These are phyloP conservation scores for Sugiyamaella mastotermitis DNA, from an alignment of 805 yeast species.

Conservation along the genomic window DNA sequence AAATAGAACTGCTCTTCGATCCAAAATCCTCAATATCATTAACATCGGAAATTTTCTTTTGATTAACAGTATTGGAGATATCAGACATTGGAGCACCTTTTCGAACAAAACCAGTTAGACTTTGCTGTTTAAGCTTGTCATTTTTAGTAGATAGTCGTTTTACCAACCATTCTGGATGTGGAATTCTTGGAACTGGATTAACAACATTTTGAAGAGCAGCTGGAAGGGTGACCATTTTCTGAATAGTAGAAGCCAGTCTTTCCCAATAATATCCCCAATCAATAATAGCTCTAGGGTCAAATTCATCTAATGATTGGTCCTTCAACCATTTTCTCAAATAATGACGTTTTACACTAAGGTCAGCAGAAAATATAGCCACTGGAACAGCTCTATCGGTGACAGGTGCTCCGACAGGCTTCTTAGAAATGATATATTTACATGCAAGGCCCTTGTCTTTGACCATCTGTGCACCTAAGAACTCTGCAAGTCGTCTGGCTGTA, in stretches of 20 bases:
- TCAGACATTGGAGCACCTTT: slow-evolving; percentile 34
- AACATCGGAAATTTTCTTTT: slow-evolving; percentile 14
- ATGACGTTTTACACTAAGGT: slow-evolving; percentile 53
- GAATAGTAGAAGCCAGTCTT: slow-evolving; percentile 86
- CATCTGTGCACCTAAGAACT: slow-evolving; percentile 93
- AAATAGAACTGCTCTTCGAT: not conserved
- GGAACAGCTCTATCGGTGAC: slow-evolving; percentile 96
- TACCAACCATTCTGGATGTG: slow-evolving; percentile 90
- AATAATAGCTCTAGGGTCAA: slow-evolving; percentile 81
- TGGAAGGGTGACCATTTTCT: slow-evolving; percentile 92
- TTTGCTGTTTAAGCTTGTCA: slow-evolving; percentile 68
- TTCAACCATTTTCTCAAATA: slow-evolving; percentile 82
- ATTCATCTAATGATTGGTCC: slow-evolving; percentile 67
- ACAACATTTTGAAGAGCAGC: slow-evolving; percentile 85
- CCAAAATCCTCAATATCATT: slow-evolving; percentile 17
- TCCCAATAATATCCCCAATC: slow-evolving; percentile 94
- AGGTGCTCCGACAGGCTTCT: slow-evolving; percentile 76
- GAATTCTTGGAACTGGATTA: slow-evolving; percentile 92
- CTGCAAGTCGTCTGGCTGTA: slow-evolving; percentile 89
- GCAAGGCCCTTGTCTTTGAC: slow-evolving; percentile 94
- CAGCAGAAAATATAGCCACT: slow-evolving; percentile 90
- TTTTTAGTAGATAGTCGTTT: slow-evolving; percentile 53
- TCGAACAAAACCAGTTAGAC: slow-evolving; percentile 52
- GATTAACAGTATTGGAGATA: slow-evolving; percentile 16
- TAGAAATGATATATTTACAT: slow-evolving; percentile 86